phyloP scores from a whole-genome alignment of 73 alveolate genomes.

The Diophrys sp. region DNA sequence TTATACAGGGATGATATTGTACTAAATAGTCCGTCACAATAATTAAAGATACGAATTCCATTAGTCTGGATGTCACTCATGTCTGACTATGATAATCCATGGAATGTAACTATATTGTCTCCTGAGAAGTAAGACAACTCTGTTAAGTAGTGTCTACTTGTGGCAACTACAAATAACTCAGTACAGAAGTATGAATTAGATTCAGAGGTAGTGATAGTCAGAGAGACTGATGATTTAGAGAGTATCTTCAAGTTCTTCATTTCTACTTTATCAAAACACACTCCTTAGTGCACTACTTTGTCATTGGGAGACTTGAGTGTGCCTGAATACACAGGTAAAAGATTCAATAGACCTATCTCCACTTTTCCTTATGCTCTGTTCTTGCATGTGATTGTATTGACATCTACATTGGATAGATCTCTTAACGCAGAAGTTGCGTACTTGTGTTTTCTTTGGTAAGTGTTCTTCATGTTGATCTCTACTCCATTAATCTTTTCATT shows the following conservation, averaged over 20 bases:
- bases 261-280: not conserved
- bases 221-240: not conserved
- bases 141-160: not conserved
- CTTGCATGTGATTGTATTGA: too few species aligned
- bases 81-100: constrained; percentile 36
- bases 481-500: too few species aligned
- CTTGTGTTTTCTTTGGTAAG: too few species aligned
- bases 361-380: not conserved
- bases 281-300: not conserved
- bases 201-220: not conserved
- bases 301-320: not conserved
- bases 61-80: constrained; percentile 44
- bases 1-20: constrained; percentile 62
- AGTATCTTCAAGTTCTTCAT: not conserved
- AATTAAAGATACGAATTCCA: constrained; percentile 65
- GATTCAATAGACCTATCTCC: not conserved
- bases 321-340: not conserved
- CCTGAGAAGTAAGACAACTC: not conserved
- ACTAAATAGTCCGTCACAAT: constrained; percentile 64
- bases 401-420: too few species aligned
- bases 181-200: not conserved
- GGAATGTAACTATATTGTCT: constrained; percentile 1
- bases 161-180: not conserved
- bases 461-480: too few species aligned
- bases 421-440: not conserved